These are phyloP conservation scores for Syncephalastrum sp. DNA, from an alignment of 371 early-diverging fungal genomes.

Conservation along the genomic window DNA sequence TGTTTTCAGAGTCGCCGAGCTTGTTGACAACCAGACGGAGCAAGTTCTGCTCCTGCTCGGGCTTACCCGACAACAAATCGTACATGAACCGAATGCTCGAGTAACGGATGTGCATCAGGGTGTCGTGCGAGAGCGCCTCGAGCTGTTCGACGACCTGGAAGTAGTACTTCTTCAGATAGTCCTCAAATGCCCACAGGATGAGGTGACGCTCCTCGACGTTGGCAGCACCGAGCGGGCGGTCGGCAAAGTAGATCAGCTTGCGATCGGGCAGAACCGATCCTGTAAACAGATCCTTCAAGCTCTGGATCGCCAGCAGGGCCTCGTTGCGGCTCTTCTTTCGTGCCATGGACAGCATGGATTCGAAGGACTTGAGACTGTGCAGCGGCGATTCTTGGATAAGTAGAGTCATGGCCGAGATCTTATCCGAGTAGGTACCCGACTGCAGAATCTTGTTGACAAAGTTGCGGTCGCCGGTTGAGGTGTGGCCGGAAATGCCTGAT, in stretches of 20 bases:
- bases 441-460: slow-evolving; percentile 86
- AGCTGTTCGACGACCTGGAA: slow-evolving; percentile 84
- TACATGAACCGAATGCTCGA: slow-evolving; percentile 73
- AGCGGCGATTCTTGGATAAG: slow-evolving; percentile 90
- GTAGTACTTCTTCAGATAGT: slow-evolving; percentile 85
- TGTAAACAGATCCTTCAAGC: slow-evolving; percentile 89
- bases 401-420: slow-evolving; percentile 90
- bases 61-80: slow-evolving; percentile 80
- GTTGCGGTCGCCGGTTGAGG: slow-evolving; percentile 76
- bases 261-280: slow-evolving; percentile 76
- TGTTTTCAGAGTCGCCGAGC: slow-evolving; percentile 89
- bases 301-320: slow-evolving; percentile 80
- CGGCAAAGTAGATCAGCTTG: slow-evolving; percentile 87
- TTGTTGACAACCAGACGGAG: slow-evolving; percentile 91
- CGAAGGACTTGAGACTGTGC: slow-evolving; percentile 77
- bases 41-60: slow-evolving; percentile 95
- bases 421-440: slow-evolving; percentile 92
- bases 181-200: slow-evolving; percentile 91
- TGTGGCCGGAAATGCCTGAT: slow-evolving; percentile 56
- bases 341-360: slow-evolving; percentile 83
- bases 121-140: slow-evolving; percentile 86
- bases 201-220: slow-evolving; percentile 70
- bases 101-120: slow-evolving; percentile 77
- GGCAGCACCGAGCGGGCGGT: slow-evolving; percentile 71
- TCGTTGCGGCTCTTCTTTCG: slow-evolving; percentile 88